Evolutionary conservation across 148 eudicot genomes (phyloP).

Genomic region (Gaultheria prostrata): DNA sequence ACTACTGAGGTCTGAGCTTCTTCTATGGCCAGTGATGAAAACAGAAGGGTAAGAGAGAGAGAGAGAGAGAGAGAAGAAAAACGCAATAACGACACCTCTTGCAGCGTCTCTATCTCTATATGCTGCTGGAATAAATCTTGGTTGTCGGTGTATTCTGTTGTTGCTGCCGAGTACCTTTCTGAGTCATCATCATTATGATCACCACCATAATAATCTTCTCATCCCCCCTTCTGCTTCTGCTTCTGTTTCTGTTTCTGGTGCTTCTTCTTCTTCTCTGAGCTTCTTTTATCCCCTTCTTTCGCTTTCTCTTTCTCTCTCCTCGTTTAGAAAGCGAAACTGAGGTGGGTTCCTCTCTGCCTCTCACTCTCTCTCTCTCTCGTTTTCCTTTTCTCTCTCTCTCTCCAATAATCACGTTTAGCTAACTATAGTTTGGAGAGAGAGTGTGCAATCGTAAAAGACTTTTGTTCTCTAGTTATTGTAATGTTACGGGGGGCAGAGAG

Average conservation of each 20-base stretch:
- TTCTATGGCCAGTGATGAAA: conserved; percentile 19
- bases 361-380: conserved; percentile 14
- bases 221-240: neutral
- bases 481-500: conserved; percentile 17
- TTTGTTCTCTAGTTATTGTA: conserved; percentile 42
- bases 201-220: neutral
- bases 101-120: neutral
- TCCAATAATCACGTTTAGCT: conserved; percentile 21
- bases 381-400: conserved; percentile 14
- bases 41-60: conserved; percentile 17
- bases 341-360: conserved; percentile 27
- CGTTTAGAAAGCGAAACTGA: conserved; percentile 18
- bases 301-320: neutral
- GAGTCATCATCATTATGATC: conserved; percentile 12
- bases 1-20: conserved; percentile 16
- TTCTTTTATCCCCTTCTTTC: conserved; percentile 15
- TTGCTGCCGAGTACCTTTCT: conserved; percentile 13
- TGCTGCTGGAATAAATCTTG: neutral
- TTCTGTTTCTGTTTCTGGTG: neutral
- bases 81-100: conserved; percentile 13
- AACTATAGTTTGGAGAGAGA: conserved; percentile 1
- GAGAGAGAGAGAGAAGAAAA: neutral
- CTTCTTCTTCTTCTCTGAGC: conserved; percentile 17
- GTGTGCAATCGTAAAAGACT: conserved; percentile 9
- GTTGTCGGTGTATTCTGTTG: neutral